A percentile compares a stretch with the other conserved stretches of the same genome.
Evolutionary conservation across 352 stramenopile species (phyloP).

Genomic region (Globisporangium spinosum): DNA sequence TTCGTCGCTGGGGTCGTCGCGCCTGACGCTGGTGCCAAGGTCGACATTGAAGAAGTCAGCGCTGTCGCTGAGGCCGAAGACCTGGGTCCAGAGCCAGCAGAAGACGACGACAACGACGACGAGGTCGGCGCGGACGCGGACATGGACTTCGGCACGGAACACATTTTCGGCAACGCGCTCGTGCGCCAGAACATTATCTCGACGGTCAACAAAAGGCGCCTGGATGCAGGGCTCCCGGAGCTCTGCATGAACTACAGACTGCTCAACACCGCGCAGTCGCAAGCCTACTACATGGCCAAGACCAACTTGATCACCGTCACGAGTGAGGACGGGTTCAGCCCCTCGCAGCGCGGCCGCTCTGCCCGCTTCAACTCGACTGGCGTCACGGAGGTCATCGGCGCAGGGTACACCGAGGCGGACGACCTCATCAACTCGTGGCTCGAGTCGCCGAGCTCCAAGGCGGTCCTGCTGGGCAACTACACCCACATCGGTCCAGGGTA

Average conservation of each 20-base stretch:
- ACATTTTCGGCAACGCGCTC: neutral
- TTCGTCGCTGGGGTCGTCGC: neutral
- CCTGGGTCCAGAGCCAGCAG: neutral
- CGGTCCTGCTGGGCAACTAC: slow-evolving; percentile 21
- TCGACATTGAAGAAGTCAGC: neutral
- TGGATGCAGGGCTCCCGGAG: neutral
- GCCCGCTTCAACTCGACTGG: slow-evolving; percentile 27
- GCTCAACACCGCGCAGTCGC: slow-evolving; percentile 18
- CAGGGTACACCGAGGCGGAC: slow-evolving; percentile 19
- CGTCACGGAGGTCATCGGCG: slow-evolving; percentile 24
- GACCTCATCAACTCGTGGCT: slow-evolving; percentile 24
- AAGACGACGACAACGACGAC: neutral
- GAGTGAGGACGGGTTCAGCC: slow-evolving; percentile 18
- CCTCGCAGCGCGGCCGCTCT: slow-evolving; percentile 19
- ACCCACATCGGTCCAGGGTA: slow-evolving; percentile 25
- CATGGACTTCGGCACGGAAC: neutral
- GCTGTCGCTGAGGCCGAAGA: neutral
- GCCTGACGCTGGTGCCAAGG: neutral
- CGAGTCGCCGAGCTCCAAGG: slow-evolving; percentile 6
- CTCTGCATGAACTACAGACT: slow-evolving; percentile 19
- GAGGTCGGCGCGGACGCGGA: slow-evolving; percentile 8
- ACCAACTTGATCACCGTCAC: slow-evolving; percentile 17
- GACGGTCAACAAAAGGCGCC: slow-evolving; percentile 4
- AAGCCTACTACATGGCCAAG: slow-evolving; percentile 25
- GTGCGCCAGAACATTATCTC: slow-evolving; percentile 8